These are phyloP conservation scores for Pestalotiopsis sp. DNA, from an alignment of 2,329 filamentous ascomycete genomes.

Conservation along the genomic window DNA sequence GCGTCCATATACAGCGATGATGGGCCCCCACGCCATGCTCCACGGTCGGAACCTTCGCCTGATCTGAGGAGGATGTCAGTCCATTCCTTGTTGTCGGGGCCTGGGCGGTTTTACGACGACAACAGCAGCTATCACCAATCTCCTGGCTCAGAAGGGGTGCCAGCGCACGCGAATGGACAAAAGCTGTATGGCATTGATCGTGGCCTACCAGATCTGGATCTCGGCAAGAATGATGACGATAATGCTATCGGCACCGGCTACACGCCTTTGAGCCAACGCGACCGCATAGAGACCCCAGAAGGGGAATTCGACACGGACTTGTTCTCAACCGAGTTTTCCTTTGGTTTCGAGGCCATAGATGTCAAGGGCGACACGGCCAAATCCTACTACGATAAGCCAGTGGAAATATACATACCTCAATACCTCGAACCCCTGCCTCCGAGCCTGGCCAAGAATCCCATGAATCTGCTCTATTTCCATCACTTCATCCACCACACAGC, in stretches of 20 bases:
- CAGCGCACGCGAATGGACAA: constrained; percentile 32
- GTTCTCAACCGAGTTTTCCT: constrained; percentile 46
- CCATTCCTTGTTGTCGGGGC: constrained; percentile 62
- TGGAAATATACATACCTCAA: constrained; percentile 59
- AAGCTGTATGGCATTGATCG: constrained; percentile 71
- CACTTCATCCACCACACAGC: constrained; percentile 81
- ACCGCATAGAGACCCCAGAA: constrained; percentile 27
- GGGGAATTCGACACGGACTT: constrained; percentile 36
- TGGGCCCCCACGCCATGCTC: constrained; percentile 28
- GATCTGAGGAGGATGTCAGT: constrained; percentile 57
- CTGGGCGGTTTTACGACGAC: constrained; percentile 24
- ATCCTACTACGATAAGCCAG: constrained; percentile 72
- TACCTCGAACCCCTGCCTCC: constrained; percentile 50
- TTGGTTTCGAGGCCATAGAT: constrained; percentile 48
- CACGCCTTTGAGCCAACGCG: constrained; percentile 32
- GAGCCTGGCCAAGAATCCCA: constrained; percentile 69
- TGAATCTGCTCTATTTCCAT: constrained; percentile 73
- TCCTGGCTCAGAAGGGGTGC: constrained; percentile 25
- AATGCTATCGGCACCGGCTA: constrained; percentile 58
- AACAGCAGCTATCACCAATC: constrained; percentile 24
- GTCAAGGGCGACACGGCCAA: constrained; percentile 55
- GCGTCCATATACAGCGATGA: constrained; percentile 42
- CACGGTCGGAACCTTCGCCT: constrained; percentile 23
- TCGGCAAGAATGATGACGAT: constrained; percentile 71
- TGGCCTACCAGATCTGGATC: constrained; percentile 70